Base-by-base conservation (phyloP, 2,329 filamentous ascomycete species). In the Pyricularia sp. region DNA sequence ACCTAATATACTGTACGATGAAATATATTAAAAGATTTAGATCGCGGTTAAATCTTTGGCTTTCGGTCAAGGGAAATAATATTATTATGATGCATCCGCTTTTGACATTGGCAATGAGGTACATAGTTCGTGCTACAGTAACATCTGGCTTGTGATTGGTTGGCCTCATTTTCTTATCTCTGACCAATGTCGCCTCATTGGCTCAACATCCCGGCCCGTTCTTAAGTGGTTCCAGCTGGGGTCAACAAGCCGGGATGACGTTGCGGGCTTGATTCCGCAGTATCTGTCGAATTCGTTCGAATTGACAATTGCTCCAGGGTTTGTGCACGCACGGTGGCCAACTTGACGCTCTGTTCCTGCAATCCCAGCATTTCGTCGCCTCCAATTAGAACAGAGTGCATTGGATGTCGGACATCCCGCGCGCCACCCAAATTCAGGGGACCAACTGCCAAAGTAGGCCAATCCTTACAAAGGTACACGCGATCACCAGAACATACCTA, bases 181-280 rank as follows among this genome's bases (percentile, higher is more conserved):
- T 65, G 26, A 30, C 26, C 28, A 26, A 33, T 23, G 26, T 65
- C 64, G 23, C 11, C 61, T 31, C 61, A 31, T 64, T 55, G 42
- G 42, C 42, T 64, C 25, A 26, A 28, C 7, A 28, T 64, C 61
- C 61, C 42, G 42, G 42, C 20, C 42, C 20, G 42, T 20, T 55
- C 17, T 12, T 55, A 7, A n/a, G 20, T 55, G 42, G 42, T n/a
- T 11, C 42, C 42, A 55, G 9, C 42, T 55, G 42, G 42, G 42
- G 42, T 55, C n/a, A 42, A 31, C 30, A 33, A 65, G 64, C 64
- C 64, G 64, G 64, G 64, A 65, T 65, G 64, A 65, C 30, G 61
- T 55, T 58, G 68, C 26, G 42, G 59, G 25, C 33, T 20, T n/a
- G 14, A 31, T 59, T 65, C 64, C 64, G 64, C 64, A 33, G 42